Conservation (phyloP, 768 basidiomycete species). For the Lactarius tabidus region DNA sequence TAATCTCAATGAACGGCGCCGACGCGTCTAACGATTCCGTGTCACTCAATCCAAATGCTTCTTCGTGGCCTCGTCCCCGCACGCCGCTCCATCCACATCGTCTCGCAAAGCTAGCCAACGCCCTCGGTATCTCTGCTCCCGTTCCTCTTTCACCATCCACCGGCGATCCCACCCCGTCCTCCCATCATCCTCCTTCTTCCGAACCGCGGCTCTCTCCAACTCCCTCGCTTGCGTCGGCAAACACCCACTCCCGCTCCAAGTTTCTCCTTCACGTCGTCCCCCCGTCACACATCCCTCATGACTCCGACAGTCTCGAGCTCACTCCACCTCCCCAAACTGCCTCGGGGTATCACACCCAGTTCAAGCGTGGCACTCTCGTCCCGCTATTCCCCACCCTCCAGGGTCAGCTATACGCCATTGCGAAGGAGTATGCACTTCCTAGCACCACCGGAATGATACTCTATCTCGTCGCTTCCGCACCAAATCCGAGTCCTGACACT, state of each 20-base stretch:
- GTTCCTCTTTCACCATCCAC: constrained; percentile 45
- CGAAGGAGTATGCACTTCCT: constrained; percentile 89
- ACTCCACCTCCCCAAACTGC: constrained; percentile 52
- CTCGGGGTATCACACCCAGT: constrained; percentile 75
- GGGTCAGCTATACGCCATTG: constrained; percentile 80
- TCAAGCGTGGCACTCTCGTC: constrained; percentile 81
- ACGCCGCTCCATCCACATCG: constrained; percentile 71
- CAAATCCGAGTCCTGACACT: constrained; percentile 16
- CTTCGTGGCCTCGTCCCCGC: constrained; percentile 61
- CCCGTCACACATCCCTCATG: constrained; percentile 66
- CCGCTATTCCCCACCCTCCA: constrained; percentile 82
- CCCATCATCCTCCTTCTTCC: constrained; percentile 18
- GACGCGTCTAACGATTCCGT: constrained; percentile 5
- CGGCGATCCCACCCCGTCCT: constrained; percentile 15
- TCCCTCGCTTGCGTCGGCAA: constrained; percentile 38
- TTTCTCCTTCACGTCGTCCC: constrained; percentile 84
- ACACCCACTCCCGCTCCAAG: constrained; percentile 48
- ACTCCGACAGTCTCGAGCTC: constrained; percentile 47
- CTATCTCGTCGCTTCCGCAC: constrained; percentile 59
- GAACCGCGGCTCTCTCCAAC: constrained; percentile 34
- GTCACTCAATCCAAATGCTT: constrained; percentile 14
- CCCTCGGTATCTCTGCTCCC: constrained; percentile 75
- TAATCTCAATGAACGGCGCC: constrained; percentile 8
- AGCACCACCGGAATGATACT: constrained; percentile 79
- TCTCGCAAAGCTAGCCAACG: constrained; percentile 80